Conservation (phyloP, 257 asterid genomes). For the Solanum lycopersicoides region DNA sequence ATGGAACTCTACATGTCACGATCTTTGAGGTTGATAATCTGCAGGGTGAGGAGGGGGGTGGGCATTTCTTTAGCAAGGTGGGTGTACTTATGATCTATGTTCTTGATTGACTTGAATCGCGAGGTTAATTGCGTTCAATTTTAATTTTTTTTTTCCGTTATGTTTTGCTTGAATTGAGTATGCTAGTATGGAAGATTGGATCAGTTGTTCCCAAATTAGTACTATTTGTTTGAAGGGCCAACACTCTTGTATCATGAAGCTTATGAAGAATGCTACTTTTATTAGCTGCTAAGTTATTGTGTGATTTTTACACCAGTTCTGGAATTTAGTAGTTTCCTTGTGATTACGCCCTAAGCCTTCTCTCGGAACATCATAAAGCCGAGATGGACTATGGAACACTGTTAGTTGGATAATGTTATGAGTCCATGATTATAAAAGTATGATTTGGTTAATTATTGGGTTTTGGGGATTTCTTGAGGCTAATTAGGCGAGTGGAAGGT, state of each 20-base stretch:
- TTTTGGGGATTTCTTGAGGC: neutral
- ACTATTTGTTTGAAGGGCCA: neutral
- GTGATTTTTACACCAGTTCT: neutral
- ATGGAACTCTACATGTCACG: constrained; percentile 40
- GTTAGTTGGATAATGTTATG: neutral
- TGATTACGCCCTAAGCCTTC: neutral
- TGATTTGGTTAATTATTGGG: neutral
- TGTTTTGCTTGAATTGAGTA: neutral
- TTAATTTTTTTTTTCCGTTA: neutral
- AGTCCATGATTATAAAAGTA: neutral
- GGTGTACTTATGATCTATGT: neutral
- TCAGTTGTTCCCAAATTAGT: neutral
- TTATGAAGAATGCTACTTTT: neutral
- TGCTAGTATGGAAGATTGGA: neutral
- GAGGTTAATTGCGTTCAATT: neutral
- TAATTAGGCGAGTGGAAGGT: neutral
- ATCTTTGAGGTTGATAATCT: constrained; percentile 30
- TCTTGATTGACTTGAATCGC: neutral
- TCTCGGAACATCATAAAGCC: neutral
- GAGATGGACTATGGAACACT: neutral
- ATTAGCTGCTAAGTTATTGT: neutral
- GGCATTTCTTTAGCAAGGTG: constrained; percentile 24
- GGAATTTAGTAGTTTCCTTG: neutral
- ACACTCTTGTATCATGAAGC: neutral
- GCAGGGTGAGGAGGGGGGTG: constrained; percentile 13